These are phyloP conservation scores for Oryza brachyantha DNA, from an alignment of 176 grass and related monocot species.

Conservation along the genomic window DNA sequence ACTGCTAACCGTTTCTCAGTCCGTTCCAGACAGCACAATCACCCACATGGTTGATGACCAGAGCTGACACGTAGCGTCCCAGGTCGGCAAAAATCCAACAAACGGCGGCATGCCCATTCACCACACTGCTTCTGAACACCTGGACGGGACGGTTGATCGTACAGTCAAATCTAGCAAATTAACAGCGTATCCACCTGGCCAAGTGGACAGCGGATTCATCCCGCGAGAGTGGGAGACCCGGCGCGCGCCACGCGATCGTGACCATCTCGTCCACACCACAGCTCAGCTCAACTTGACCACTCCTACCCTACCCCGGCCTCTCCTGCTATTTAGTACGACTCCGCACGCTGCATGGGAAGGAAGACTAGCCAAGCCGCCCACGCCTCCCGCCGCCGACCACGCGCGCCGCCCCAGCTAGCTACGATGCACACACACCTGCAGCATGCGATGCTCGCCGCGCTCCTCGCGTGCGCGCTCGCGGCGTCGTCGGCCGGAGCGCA, in stretches of 20 bases:
- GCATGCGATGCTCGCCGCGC: slow-evolving; percentile 9
- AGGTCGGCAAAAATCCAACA: not conserved
- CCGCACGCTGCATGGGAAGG: slow-evolving; percentile 27
- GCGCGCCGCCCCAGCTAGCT: too few relatives aligned
- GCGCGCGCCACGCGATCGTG: slow-evolving; percentile 21
- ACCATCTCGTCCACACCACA: not conserved
- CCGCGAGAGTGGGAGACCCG: slow-evolving; percentile 36
- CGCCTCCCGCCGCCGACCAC: not conserved
- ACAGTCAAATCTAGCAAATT: slow-evolving; percentile 9
- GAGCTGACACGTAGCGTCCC: not conserved
- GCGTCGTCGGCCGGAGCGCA: slow-evolving; percentile 17
- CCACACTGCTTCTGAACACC: slow-evolving; percentile 16
- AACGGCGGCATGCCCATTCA: not conserved
- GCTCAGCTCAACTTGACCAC: not conserved
- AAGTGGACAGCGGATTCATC: not conserved
- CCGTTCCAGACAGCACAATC: too few relatives aligned
- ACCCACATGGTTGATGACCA: not conserved
- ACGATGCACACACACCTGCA: slow-evolving; percentile 2
- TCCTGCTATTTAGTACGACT: slow-evolving; percentile 21
- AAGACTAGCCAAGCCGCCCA: not conserved
- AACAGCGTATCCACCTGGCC: not conserved
- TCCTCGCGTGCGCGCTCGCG: slow-evolving; percentile 11
- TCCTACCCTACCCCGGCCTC: not conserved
- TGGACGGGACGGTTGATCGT: slow-evolving; percentile 14
- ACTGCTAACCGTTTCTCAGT: not conserved